Base-by-base conservation (phyloP, 169 alveolate genomes). In the Plasmodium ovale region DNA sequence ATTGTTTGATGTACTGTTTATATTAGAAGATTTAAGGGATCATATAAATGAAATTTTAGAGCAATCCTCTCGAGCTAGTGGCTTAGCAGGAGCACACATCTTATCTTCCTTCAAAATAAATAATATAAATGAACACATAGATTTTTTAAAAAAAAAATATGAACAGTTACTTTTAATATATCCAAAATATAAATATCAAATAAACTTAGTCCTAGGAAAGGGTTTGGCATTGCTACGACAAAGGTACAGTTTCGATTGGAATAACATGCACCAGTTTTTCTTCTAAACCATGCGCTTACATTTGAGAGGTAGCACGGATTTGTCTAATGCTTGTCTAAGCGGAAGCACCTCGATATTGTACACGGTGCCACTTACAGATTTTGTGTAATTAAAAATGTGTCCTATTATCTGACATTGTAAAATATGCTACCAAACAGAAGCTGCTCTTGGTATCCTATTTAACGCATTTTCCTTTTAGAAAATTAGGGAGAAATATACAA, bases 1-100 rank as follows among this genome's bases (percentile, higher is more conserved):
- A 44, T 31, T 82, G 12, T 51, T 82, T 21, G 90, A 82, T 82
- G 53, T 82, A 1, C 39, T 82, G 27, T 82, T 82, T 58, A 82
- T 82, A 49, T 82, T 82, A 54, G 90, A 82, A 65, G 90, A 82
- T 82, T 65, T 82, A 69, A 54, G 90, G n/a, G 90, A 82, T 56
- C 90, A 82, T 67, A 39, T 82, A 31, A 82, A 82, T 82, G 90
- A 82, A 82, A 35, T 82, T 49, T 47, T 82, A 16, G 90, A 82
- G 53, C 90, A 82, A 37, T 82, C 90, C 31, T 51, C 84, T 53
- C 90, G 90, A 5, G 42, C 84, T 35, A 82, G 53, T 49, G 90
- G 90, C 23, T 51, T 82, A 56, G 90, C 90, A 33, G 90, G 90
- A 23, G 35, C 90, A 6, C 47, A 67, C 53, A 67, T 82, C 27